A percentile compares a stretch with the other conserved stretches of the same genome.
phyloP scores from a whole-genome alignment of 257 asterid genomes.

The Asclepias syriaca region DNA sequence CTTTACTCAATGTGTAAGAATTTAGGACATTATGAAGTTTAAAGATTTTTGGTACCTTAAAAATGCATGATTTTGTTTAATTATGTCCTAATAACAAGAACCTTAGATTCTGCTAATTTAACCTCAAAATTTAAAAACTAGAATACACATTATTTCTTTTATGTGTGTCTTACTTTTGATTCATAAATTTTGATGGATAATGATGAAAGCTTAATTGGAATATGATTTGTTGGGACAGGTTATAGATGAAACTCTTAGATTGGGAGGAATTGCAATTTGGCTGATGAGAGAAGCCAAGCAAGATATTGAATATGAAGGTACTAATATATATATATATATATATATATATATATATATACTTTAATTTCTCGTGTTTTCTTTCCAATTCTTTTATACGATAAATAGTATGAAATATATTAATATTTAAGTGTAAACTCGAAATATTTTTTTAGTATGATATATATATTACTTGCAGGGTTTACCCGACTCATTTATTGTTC shows the following conservation, averaged over 20 bases:
- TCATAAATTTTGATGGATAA: neutral
- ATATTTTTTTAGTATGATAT: too few relatives aligned
- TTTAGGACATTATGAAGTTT: neutral
- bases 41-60: too few relatives aligned
- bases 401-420: too few relatives aligned
- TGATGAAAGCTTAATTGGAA: neutral
- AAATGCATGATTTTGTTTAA: too few relatives aligned
- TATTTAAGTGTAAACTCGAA: too few relatives aligned
- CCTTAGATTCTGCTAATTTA: neutral
- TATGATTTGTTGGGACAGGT: conserved; percentile 38
- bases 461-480: too few relatives aligned
- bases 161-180: neutral
- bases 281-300: conserved; percentile 87
- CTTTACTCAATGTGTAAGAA: conserved; percentile 81
- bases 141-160: neutral
- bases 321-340: too few relatives aligned
- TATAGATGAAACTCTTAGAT: conserved; percentile 80
- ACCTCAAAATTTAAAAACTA: neutral
- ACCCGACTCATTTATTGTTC: too few relatives aligned
- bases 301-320: conserved; percentile 64
- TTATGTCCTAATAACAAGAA: too few relatives aligned
- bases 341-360: too few relatives aligned
- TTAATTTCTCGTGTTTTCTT: too few relatives aligned
- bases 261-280: conserved; percentile 93
- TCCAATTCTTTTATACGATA: too few relatives aligned